phyloP scores from a whole-genome alignment of 2,329 filamentous ascomycete species.

The Pseudopyricularia cyperi region DNA sequence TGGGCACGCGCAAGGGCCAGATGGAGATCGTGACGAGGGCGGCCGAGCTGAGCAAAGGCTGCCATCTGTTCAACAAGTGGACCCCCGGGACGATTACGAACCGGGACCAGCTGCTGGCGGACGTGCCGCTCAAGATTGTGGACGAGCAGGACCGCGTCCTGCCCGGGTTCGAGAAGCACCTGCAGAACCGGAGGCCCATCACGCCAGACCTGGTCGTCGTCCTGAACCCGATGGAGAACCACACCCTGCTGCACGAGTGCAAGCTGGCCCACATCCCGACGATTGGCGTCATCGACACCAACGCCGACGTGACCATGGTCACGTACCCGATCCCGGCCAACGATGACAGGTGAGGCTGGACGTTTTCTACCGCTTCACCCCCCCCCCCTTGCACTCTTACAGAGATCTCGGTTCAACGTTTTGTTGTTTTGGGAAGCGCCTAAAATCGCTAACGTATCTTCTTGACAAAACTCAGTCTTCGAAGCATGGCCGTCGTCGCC shows the following conservation, averaged over 20 bases:
- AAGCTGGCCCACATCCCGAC: slow-evolving; percentile 79
- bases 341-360: slow-evolving; percentile 67
- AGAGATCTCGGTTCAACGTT: neutral
- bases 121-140: slow-evolving; percentile 59
- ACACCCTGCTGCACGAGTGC: slow-evolving; percentile 81
- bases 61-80: slow-evolving; percentile 89
- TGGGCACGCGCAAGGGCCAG: slow-evolving; percentile 75
- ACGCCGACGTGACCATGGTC: slow-evolving; percentile 83
- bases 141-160: slow-evolving; percentile 54
- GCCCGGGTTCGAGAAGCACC: slow-evolving; percentile 50
- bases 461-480: slow-evolving; percentile 43
- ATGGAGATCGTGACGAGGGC: slow-evolving; percentile 69
- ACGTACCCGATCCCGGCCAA: slow-evolving; percentile 96
- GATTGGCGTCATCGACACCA: slow-evolving; percentile 88
- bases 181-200: slow-evolving; percentile 50
- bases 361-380: slow-evolving; percentile 1
- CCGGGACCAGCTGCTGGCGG: slow-evolving; percentile 71
- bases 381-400: neutral
- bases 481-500: slow-evolving; percentile 68
- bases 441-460: neutral
- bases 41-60: slow-evolving; percentile 63
- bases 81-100: slow-evolving; percentile 87
- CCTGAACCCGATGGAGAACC: slow-evolving; percentile 87
- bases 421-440: too few relatives aligned
- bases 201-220: slow-evolving; percentile 86